Evolutionary conservation across 495 filamentous ascomycete genomes (phyloP).

Genomic region (Emericellopsis terricola): DNA sequence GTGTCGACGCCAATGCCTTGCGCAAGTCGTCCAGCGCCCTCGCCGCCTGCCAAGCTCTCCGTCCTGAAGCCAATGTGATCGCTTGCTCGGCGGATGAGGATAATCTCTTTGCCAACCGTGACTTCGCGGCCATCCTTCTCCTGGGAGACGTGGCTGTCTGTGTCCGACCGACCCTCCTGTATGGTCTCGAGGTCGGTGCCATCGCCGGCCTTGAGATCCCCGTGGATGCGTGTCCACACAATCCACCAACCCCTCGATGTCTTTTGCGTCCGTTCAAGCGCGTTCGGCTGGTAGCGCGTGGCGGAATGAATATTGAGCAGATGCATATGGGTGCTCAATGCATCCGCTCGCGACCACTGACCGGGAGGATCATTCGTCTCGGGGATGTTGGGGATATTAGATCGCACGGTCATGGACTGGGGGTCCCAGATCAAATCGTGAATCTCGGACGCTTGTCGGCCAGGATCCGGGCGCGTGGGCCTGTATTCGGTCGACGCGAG

Average conservation of each 20-base stretch:
- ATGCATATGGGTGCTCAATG: slow-evolving; percentile 77
- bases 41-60: slow-evolving; percentile 27
- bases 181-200: slow-evolving; percentile 1
- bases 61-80: slow-evolving; percentile 30
- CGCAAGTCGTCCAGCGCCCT: slow-evolving; percentile 46
- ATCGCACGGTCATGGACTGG: slow-evolving; percentile 52
- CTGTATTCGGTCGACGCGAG: slow-evolving; percentile 42
- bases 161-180: neutral
- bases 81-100: slow-evolving; percentile 62
- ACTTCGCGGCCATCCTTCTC: neutral
- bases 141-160: neutral
- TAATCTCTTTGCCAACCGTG: slow-evolving; percentile 44
- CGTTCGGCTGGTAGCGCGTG: slow-evolving; percentile 37
- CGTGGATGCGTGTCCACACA: slow-evolving; percentile 60
- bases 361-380: slow-evolving; percentile 13
- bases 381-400: slow-evolving; percentile 83
- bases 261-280: slow-evolving; percentile 78
- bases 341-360: slow-evolving; percentile 65
- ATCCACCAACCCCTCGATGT: slow-evolving; percentile 92
- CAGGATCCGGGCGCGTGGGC: slow-evolving; percentile 22
- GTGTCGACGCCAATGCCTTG: slow-evolving; percentile 84
- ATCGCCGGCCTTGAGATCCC: neutral
- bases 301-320: slow-evolving; percentile 57
- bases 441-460: slow-evolving; percentile 31
- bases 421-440: slow-evolving; percentile 84